Base-by-base conservation (phyloP, 257 asterid genomes). In the Nemophila menziesii region DNA sequence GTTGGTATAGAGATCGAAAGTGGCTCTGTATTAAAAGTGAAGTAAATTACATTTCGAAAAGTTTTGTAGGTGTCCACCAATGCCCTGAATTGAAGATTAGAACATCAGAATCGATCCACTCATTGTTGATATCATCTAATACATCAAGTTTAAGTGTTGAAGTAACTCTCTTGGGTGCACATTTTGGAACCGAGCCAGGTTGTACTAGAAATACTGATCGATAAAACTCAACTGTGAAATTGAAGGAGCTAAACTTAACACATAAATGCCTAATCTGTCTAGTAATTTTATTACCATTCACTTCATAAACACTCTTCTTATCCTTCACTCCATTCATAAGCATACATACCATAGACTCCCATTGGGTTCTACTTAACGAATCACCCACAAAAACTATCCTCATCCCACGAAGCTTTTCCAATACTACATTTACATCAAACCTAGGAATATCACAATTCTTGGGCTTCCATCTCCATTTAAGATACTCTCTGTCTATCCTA, bases 311-410 rank as follows among this genome's bases (percentile, higher is more conserved):
- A 62, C 79, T 72, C 12, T 46, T 64, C 60, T 67, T 75, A 57
- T 80, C 90, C 65, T 80, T 70, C 12, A 87, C 62, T 8, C 93
- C 95, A 33, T 66, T 72, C 95, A 80, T 83, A 20, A 87, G 63
- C 89, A 83, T 75, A 52, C 97, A 87, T 43, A 83, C 62, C 92
- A 84, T 75, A 8, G 97, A 87, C 55, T 87, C 97, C 95, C 97
- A 87, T 20, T 87, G 97, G 15, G 93, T 87, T 40, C 95, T 64
- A 58, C 95, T 66, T 76, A 87, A 54, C 1, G 97, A 87, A 63
- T 87, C 97, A 5, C 97, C 97, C 45, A 87, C 92, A 51, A 87
- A 87, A 2, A 87, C 95, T 21, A 83, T 55, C 71, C 93, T 70
- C 67, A 78, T 80, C 46, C 93, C 93, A 9, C 92, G 65, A 54